Evolutionary conservation across 257 asterid species (phyloP), one percentile per base, ranked within the genome.

Genomic region (Rhazya stricta): DNA sequence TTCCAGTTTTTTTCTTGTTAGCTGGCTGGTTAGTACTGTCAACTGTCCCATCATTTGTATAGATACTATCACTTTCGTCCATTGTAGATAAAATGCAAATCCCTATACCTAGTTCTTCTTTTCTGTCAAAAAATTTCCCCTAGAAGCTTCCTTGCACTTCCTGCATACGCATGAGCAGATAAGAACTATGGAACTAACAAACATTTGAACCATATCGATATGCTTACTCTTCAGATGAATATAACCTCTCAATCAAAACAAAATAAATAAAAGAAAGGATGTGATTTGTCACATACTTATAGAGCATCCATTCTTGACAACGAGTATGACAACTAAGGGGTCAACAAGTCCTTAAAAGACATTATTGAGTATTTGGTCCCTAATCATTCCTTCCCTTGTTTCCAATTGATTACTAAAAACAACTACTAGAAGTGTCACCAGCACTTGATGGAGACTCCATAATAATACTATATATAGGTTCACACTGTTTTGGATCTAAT

Each of bases 1-100:
- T 86, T 13, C 97, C 97, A 0, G 96, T 86, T 81, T 82, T 88
- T 67, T 69, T 62, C 81, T 83, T 85, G 60, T 79, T 81, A 2
- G 97, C 97, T 0, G 91, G 96, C 12, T 76, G 84, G 16, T 89
- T 89, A 69, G 81, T 79, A 65, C 85, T 77, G 65, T 84, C 88
- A 51, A 84, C 65, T 0, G 97, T 89, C 41, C 96, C 96, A 71
- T 92, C 97, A 13, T 76, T 81, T 0, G 96, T 89, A 69, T 83
- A 82, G n/a, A 61, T 54, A 32, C 78, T 76, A 9, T 75, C 76
- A 4, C 79, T 90, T 57, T 72, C 86, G 84, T 81, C 78, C 75
- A 73, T 77, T 37, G 74, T 18, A 36, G 25, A 39, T 25, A 42
- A n/a, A 66, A 21, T 48, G 37, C 5, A 8, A 54, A 41, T 8